phyloP scores from a whole-genome alignment of 805 yeast genomes.

The Ogataea thermomethanolica region DNA sequence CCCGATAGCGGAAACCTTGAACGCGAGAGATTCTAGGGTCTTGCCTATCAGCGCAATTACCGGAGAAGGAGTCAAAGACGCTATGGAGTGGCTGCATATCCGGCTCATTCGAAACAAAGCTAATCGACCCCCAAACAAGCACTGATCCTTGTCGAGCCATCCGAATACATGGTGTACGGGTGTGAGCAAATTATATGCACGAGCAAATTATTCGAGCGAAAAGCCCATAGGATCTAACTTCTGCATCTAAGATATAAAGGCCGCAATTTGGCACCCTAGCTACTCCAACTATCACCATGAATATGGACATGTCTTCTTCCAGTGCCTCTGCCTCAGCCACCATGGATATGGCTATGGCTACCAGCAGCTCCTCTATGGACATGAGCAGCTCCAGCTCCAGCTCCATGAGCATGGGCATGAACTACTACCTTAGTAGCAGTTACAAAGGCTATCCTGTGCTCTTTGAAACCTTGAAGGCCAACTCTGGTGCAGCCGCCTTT shows the following conservation, averaged over 20 bases:
- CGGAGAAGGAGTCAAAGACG: slow-evolving; percentile 80
- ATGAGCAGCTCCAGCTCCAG: slow-evolving; percentile 15
- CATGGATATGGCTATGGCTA: slow-evolving; percentile 19
- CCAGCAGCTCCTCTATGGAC: slow-evolving; percentile 16
- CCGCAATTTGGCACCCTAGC: neutral
- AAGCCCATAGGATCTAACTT: neutral
- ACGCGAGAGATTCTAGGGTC: slow-evolving; percentile 88
- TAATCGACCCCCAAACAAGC: slow-evolving; percentile 49
- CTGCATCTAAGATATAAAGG: neutral
- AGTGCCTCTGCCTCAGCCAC: neutral
- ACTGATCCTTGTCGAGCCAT: slow-evolving; percentile 28
- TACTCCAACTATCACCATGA: neutral
- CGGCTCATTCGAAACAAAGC: slow-evolving; percentile 65
- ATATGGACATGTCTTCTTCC: slow-evolving; percentile 25
- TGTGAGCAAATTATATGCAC: slow-evolving; percentile 9
- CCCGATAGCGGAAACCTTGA: slow-evolving; percentile 74
- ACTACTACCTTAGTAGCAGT: slow-evolving; percentile 49
- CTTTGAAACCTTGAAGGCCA: slow-evolving; percentile 52
- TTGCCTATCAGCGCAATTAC: slow-evolving; percentile 84
- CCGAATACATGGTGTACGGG: slow-evolving; percentile 12
- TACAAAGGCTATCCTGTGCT: slow-evolving; percentile 59
- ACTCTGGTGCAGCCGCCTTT: slow-evolving; percentile 57
- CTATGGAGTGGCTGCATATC: slow-evolving; percentile 83
- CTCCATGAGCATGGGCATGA: slow-evolving; percentile 37
- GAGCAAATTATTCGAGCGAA: slow-evolving; percentile 5